phyloP scores from a whole-genome alignment of 202 grass and related monocot species.

The Cymbopogon flexuosus region DNA sequence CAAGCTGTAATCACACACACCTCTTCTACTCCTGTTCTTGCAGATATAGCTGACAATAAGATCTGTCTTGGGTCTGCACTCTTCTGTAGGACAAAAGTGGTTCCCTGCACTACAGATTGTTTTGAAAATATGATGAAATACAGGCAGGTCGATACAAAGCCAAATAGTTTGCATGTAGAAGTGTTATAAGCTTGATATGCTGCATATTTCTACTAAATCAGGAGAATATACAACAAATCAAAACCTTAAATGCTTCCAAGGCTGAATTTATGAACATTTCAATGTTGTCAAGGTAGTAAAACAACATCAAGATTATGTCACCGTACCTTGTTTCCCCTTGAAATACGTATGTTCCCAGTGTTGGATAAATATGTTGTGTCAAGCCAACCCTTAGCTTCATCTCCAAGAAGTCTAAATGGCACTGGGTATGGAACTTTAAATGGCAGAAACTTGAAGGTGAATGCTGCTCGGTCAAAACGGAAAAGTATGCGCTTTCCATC shows the following conservation, averaged over 20 bases:
- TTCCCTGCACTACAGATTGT: constrained; percentile 90
- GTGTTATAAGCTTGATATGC: background rate
- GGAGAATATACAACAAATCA: background rate
- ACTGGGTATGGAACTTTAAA: constrained; percentile 98
- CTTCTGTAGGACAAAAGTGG: constrained; percentile 95
- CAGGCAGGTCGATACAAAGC: constrained; percentile 18
- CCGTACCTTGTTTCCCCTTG: constrained; percentile 92
- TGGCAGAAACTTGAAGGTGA: constrained; percentile 86
- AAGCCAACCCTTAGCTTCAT: constrained; percentile 95
- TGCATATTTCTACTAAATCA: background rate
- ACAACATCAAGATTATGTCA: constrained; percentile 8
- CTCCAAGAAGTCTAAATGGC: constrained; percentile 86
- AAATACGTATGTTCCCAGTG: constrained; percentile 81
- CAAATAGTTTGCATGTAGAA: constrained; percentile 2
- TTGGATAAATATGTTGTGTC: constrained; percentile 87
- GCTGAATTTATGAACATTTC: background rate
- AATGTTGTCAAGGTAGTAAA: background rate
- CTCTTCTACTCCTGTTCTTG: constrained; percentile 44
- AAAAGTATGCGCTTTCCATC: constrained; percentile 85
- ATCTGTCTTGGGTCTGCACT: constrained; percentile 65
- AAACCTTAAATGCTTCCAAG: constrained; percentile 19
- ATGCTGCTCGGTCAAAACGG: constrained; percentile 84
- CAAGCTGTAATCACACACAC: constrained; percentile 35
- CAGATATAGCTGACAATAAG: constrained; percentile 73
- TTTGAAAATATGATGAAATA: constrained; percentile 40